These are phyloP conservation scores for Boletellus ananas DNA, from an alignment of 768 basidiomycete genomes.

Conservation along the genomic window DNA sequence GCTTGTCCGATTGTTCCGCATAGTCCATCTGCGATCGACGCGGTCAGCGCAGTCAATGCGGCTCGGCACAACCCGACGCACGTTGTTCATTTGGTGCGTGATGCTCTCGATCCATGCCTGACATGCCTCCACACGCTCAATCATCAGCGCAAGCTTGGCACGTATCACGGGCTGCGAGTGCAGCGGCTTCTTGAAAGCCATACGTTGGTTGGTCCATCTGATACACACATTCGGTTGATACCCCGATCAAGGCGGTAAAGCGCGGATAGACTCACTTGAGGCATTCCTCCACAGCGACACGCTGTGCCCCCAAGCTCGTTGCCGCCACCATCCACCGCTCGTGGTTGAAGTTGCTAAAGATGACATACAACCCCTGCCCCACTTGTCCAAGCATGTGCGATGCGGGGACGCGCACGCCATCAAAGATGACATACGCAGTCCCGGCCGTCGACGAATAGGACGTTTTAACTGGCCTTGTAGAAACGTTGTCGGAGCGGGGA, in stretches of 20 bases:
- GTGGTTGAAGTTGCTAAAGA: conserved; percentile 85
- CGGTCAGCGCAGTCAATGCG: background rate
- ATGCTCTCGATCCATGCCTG: conserved; percentile 90
- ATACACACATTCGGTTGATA: conserved; percentile 5
- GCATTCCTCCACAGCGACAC: conserved; percentile 84
- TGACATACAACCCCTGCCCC: conserved; percentile 79
- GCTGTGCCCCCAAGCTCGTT: conserved; percentile 69
- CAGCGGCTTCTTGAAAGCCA: conserved; percentile 87
- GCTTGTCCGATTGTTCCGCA: conserved; percentile 73
- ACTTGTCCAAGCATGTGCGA: conserved; percentile 85
- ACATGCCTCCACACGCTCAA: conserved; percentile 78
- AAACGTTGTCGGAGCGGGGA: conserved; percentile 64
- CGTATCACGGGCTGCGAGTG: conserved; percentile 83
- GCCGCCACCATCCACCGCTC: conserved; percentile 86
- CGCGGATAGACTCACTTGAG: conserved; percentile 53
- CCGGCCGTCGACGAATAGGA: conserved; percentile 90
- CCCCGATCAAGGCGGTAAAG: background rate
- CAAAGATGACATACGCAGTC: conserved; percentile 81
- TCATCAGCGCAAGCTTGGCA: conserved; percentile 84
- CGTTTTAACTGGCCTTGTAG: conserved; percentile 89
- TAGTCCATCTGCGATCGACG: conserved; percentile 68
- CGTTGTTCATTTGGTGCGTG: conserved; percentile 91
- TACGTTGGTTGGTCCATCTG: conserved; percentile 86
- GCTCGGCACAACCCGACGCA: conserved; percentile 28
- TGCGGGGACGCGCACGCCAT: conserved; percentile 78